Base-by-base conservation (phyloP, 2,329 filamentous ascomycete species). In the Aspergillus carbonarius region DNA sequence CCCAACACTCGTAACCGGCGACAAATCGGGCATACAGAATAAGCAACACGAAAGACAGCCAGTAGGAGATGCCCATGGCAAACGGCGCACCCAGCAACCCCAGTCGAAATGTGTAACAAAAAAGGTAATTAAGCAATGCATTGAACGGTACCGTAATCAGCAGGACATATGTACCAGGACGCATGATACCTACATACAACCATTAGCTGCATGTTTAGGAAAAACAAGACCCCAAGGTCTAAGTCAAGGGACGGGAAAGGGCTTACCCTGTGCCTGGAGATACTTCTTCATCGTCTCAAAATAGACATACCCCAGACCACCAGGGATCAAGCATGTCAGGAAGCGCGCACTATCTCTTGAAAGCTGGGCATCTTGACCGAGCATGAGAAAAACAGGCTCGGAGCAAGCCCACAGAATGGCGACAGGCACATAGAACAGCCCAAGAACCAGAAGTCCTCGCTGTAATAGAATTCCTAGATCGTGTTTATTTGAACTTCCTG, bases 31-130 rank as follows among this genome's bases (percentile, higher is more conserved):
- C 81, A 70, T 96, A 96, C 9, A 85, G 82, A 0, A 93, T 83
- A 0, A 96, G 82, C 0, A 93, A 82, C 3, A 88, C 70, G 73
- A 96, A 96, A 0, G 90, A 93, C 0, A 87, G 76, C 92, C 92
- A 96, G 78, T 96, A 96, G 1, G 89, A 88, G 55, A 96, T 87
- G 1, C 91, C 89, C 0, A 91, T 95, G 2, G 92, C 92, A 7
- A 96, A 73, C 0, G 92, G 91, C 0, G 91, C 92, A 8, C 91
- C 92, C 42, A 93, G 82, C 0, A 96, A 82, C 1, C 90, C 91
- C 35, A 93, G 76, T 0, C 82, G 78, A 57, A 92, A 81, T 0
- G 81, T 86, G 70, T 96, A 88, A 63, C 93, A 85, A 73, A 95
- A 90, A 27, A 93, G 74, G 62, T 82, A 86, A 63, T 86, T 87